Conservation (phyloP, 2,329 filamentous ascomycete genomes). For the Aspergillus floridensis region DNA sequence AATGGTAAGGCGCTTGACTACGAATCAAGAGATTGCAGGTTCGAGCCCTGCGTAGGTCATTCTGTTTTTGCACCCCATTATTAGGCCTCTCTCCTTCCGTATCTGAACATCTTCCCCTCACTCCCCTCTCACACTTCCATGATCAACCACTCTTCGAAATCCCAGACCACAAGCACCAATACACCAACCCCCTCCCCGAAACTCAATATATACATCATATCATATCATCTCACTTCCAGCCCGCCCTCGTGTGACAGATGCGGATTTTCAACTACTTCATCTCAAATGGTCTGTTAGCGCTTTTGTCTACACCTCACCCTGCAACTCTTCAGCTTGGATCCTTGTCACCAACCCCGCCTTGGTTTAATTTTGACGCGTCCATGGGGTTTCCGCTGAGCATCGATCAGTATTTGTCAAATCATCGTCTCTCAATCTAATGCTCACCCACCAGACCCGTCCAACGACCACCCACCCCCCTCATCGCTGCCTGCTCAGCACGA, state of each 20-base stretch:
- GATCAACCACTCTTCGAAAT: background rate
- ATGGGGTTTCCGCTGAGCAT: background rate
- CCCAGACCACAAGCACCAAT: background rate
- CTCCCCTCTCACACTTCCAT: background rate
- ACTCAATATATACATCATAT: background rate
- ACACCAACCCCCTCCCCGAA: background rate
- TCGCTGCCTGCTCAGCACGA: background rate
- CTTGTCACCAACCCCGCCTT: background rate
- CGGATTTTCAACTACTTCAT: background rate
- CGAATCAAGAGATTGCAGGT: conserved; percentile 50
- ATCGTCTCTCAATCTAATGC: background rate
- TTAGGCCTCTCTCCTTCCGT: background rate
- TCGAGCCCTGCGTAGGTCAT: conserved; percentile 43
- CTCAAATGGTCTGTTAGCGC: background rate
- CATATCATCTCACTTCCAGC: no score
- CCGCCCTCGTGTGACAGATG: background rate
- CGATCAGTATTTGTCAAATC: background rate
- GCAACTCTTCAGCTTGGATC: background rate
- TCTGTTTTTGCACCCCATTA: background rate
- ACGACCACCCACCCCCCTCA: background rate
- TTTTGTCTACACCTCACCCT: background rate
- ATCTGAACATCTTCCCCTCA: background rate
- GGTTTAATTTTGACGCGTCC: background rate
- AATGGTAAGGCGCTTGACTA: conserved; percentile 26
- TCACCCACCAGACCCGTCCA: background rate